These are phyloP conservation scores for Phytopythium cucurbitacearum DNA, from an alignment of 352 stramenopile species.

Conservation along the genomic window DNA sequence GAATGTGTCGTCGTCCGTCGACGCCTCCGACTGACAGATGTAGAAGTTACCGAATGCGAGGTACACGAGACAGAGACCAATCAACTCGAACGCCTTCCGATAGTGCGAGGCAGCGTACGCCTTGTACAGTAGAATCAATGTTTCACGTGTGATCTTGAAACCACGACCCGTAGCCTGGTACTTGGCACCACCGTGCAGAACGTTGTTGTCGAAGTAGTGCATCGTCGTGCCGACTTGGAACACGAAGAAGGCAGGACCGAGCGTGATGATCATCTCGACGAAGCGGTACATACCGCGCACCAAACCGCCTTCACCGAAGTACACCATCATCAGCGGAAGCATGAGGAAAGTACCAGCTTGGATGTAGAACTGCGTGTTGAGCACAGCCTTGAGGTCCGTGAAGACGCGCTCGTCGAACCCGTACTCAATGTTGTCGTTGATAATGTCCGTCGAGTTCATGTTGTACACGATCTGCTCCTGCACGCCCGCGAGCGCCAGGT, in stretches of 20 bases:
- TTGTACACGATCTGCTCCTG: conserved; percentile 59
- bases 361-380: conserved; percentile 85
- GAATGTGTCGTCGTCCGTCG: conserved; percentile 46
- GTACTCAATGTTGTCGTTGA: conserved; percentile 45
- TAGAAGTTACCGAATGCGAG: conserved; percentile 60
- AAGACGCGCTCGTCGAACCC: conserved; percentile 60
- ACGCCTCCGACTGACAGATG: conserved; percentile 51
- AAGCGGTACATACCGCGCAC: conserved; percentile 58
- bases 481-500: conserved; percentile 59
- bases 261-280: conserved; percentile 72
- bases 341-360: conserved; percentile 71
- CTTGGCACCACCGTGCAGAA: conserved; percentile 68
- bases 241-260: conserved; percentile 69
- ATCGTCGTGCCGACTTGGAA: conserved; percentile 82
- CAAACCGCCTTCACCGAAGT: conserved; percentile 70
- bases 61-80: conserved; percentile 70
- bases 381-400: conserved; percentile 51
- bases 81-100: conserved; percentile 69
- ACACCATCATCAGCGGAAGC: conserved; percentile 70
- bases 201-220: conserved; percentile 83
- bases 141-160: conserved; percentile 82
- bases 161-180: conserved; percentile 76
- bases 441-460: conserved; percentile 65
- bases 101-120: conserved; percentile 70
- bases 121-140: conserved; percentile 74